Conservation (phyloP, 2,329 filamentous ascomycete genomes). For the Allantophomopsis lycopodina region DNA sequence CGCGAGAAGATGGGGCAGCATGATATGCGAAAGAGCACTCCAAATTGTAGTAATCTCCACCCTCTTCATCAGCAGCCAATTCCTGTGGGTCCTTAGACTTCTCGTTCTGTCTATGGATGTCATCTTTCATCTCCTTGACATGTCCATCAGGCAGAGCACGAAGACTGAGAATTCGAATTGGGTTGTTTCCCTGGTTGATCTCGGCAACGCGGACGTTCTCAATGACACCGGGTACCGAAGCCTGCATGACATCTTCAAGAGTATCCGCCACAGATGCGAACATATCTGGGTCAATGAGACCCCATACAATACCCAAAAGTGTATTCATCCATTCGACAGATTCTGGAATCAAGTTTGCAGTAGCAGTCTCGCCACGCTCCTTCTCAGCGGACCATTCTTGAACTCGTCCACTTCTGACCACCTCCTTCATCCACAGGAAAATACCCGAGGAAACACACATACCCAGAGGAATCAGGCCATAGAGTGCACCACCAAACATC, state of each 20-base stretch:
- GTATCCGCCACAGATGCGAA: constrained; percentile 87
- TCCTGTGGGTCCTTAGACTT: constrained; percentile 78
- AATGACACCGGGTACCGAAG: constrained; percentile 78
- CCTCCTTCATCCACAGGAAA: constrained; percentile 80
- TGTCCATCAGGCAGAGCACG: constrained; percentile 74
- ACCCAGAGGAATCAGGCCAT: constrained; percentile 63
- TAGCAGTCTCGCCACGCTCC: constrained; percentile 69
- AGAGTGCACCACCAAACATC: constrained; percentile 63
- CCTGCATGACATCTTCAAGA: constrained; percentile 91
- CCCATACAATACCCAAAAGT: constrained; percentile 73
- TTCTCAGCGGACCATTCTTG: constrained; percentile 84
- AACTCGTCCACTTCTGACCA: constrained; percentile 69
- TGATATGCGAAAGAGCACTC: constrained; percentile 88
- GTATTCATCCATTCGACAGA: constrained; percentile 97
- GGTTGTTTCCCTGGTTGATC: constrained; percentile 87
- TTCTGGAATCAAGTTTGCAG: constrained; percentile 80
- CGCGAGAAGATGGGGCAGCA: constrained; percentile 57
- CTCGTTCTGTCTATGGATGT: constrained; percentile 65
- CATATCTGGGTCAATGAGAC: constrained; percentile 89
- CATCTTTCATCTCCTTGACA: constrained; percentile 68
- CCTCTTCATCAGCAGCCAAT: constrained; percentile 76
- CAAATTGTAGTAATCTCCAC: constrained; percentile 84
- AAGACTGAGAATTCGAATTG: constrained; percentile 75
- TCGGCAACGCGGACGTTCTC: constrained; percentile 92
- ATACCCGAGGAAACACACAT: constrained; percentile 63